Base-by-base conservation (phyloP, 192 early-diverging fungal genomes). In the Coemansia sp. region DNA sequence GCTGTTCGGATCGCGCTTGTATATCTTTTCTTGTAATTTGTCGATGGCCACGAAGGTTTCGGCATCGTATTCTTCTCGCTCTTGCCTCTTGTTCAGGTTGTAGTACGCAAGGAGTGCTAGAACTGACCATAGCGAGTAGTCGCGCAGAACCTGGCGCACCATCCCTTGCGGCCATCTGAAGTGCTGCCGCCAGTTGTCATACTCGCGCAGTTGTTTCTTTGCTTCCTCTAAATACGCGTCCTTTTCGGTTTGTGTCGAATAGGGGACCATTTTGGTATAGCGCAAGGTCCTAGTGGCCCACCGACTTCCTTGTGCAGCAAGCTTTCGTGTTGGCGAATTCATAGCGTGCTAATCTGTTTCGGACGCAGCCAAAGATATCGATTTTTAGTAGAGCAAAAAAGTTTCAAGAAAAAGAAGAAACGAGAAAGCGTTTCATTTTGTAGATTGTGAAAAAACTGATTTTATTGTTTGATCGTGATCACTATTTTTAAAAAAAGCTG, bases 121-220 rank as follows among this genome's bases (percentile, higher is more conserved):
- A 4, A 55, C 38, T 5, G 78, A 69, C 78, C 78, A 80, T 14
- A 80, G 63, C 36, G 72, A 38, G 52, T 80, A 80, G 58, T 80
- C 78, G 35, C 68, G 52, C 6, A 80, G 49, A 1, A 68, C 59
- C 30, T 66, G 60, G 2, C 7, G 21, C 12, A 80, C 46, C 2
- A 48, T 65, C 21, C 60, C 52, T 16, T 21, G 64, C n/a, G 66
- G 51, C 78, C 78, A 80, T 44, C 21, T 72, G 66, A 80, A 80
- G 58, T 80, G 78, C 51, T 26, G 56, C 34, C 72, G 62, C 78
- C 78, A 80, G n/a, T 71, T 69, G 26, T 69, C 64, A 48, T 80
- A 80, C 36, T 70, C 68, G 11, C 72, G 68, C 53, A 74, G 48
- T 36, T 80, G 72, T n/a, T 60, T 45, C 44, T 80, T 80, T 21